Base-by-base conservation (phyloP, 139 green algal genomes). In the Helicosporidium sp. region DNA sequence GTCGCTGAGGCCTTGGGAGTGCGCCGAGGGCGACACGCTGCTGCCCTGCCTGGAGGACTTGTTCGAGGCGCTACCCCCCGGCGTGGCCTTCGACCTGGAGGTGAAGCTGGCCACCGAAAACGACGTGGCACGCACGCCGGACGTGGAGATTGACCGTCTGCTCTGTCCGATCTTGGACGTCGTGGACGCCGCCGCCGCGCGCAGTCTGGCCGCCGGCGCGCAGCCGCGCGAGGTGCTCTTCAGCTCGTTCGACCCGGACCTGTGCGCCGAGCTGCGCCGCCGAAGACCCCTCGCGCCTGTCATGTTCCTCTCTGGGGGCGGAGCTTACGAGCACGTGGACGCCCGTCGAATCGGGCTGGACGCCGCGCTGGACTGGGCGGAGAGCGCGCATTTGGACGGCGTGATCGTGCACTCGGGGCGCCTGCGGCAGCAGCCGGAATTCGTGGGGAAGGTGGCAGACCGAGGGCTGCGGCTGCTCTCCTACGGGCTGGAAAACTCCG, bases 161-260 rank as follows among this genome's bases (percentile, higher is more conserved):
- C 47, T 76, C 12, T 24, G 33, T n/a, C 46, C 59, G 17, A 64
- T 69, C 13, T 26, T 74, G 34, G 50, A 35, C 5, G 41, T 26
- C 16, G 49, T 74, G 18, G 41, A 70, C 3, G n/a, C 24, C 2
- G 34, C 20, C 22, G 7, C 33, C n/a, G 24, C 22, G 8, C 28
- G 19, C 19, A 29, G 19, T 18, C 51, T 41, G 28, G 3, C 19
- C 18, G 40, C 42, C 0, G 28, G 36, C n/a, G 31, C 57, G 27
- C 47, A 40, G 35, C 42, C 50, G 20, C 41, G 61, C 13, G 44
- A 49, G 47, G 64, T 91, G 1, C 46, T 91, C 3, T 82, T 84
- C 48, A 80, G 66, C 16, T 81, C 64, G 8, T 93, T 93, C 48
- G 79, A 89, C 62, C 83, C 83, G 2, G 79, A 90, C 29, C 68